Conservation (phyloP, 2,329 filamentous ascomycete genomes). For the Ascochyta clinopodiicola region DNA sequence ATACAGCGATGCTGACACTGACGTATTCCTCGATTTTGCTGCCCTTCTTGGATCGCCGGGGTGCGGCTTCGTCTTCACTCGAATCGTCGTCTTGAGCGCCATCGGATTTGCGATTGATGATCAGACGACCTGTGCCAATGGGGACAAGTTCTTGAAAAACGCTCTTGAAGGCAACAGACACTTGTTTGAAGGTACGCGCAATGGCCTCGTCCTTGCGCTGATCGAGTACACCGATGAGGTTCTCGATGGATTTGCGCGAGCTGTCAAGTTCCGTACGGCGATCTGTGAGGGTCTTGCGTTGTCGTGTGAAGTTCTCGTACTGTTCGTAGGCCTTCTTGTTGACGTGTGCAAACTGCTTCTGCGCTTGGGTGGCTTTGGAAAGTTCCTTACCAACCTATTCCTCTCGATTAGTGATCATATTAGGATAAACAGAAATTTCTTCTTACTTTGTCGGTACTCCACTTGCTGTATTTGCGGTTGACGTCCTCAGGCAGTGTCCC, state of each 20-base stretch:
- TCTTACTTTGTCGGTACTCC: slow-evolving; percentile 77
- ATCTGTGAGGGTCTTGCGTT: slow-evolving; percentile 84
- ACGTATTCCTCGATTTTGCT: slow-evolving; percentile 87
- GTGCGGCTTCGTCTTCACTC: slow-evolving; percentile 48
- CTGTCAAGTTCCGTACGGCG: slow-evolving; percentile 86
- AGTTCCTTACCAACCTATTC: slow-evolving; percentile 60
- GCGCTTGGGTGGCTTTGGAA: slow-evolving; percentile 87
- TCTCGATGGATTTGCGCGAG: slow-evolving; percentile 85
- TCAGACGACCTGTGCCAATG: slow-evolving; percentile 85
- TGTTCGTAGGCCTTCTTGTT: slow-evolving; percentile 99
- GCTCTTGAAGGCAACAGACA: slow-evolving; percentile 87
- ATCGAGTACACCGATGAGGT: slow-evolving; percentile 90
- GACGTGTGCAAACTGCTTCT: slow-evolving; percentile 97
- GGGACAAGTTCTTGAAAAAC: slow-evolving; percentile 97
- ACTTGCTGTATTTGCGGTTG: slow-evolving; percentile 86
- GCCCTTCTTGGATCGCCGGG: slow-evolving; percentile 23
- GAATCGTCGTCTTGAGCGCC: slow-evolving; percentile 69
- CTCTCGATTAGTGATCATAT: slow-evolving; percentile 24
- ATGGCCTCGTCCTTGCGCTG: slow-evolving; percentile 98
- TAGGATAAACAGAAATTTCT: background rate
- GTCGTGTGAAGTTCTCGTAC: slow-evolving; percentile 94
- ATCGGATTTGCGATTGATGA: slow-evolving; percentile 92
- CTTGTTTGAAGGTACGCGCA: slow-evolving; percentile 97
- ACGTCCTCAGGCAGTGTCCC: slow-evolving; percentile 94
- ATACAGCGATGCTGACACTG: slow-evolving; percentile 94